These are phyloP conservation scores for Phaeosphaeria sp. DNA, from an alignment of 2,329 filamentous ascomycete species.

Conservation along the genomic window DNA sequence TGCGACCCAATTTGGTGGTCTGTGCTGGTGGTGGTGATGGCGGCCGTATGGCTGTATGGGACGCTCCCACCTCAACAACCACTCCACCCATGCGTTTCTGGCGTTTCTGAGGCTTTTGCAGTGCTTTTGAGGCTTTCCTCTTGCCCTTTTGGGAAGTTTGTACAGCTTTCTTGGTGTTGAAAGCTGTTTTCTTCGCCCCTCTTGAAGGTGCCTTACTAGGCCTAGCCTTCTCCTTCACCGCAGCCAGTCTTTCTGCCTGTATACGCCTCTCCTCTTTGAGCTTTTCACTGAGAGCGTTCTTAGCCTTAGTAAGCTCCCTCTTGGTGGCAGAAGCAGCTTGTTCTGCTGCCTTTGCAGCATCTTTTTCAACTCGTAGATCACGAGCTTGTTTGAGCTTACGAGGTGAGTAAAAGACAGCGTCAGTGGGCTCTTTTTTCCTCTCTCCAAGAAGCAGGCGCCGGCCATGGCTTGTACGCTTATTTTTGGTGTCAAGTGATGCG, in stretches of 20 bases:
- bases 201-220: background rate
- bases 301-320: conserved; percentile 1
- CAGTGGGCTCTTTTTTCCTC: background rate
- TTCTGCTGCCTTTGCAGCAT: background rate
- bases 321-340: background rate
- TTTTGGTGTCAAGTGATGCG: conserved; percentile 4
- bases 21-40: background rate
- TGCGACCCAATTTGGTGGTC: background rate
- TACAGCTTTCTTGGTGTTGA: background rate
- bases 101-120: background rate
- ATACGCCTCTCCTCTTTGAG: background rate
- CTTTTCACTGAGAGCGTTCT: conserved; percentile 1
- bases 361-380: background rate
- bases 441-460: background rate
- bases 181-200: background rate
- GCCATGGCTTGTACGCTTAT: conserved; percentile 3
- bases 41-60: too few relatives aligned
- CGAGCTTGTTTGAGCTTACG: background rate
- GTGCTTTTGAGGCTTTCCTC: conserved; percentile 2
- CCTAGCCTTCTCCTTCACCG: conserved; percentile 3
- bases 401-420: conserved; percentile 4
- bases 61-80: too few relatives aligned
- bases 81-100: background rate
- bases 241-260: background rate
- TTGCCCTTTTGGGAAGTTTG: too few relatives aligned